Conservation (phyloP, 2,329 filamentous ascomycete species). For the Rhexocercosporidium sp. region DNA sequence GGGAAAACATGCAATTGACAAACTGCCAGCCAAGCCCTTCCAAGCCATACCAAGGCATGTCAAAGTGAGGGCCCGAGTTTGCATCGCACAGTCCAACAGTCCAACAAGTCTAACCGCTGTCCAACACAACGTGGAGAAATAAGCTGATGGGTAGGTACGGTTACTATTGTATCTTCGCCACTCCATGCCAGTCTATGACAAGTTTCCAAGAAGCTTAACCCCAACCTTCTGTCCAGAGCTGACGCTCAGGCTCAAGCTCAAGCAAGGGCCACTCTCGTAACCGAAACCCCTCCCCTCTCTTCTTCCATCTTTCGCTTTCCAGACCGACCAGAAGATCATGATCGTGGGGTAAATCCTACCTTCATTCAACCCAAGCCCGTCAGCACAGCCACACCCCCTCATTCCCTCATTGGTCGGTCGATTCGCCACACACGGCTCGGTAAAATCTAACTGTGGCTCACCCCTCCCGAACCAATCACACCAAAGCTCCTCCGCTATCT, state of each 20-base stretch:
- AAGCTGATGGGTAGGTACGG: not conserved
- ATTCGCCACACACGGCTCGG: conserved; percentile 3
- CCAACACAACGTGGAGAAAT: not conserved
- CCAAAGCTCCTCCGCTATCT: not conserved
- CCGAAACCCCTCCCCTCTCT: not conserved
- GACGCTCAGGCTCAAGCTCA: no score
- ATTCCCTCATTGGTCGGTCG: not conserved
- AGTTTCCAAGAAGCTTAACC: not conserved
- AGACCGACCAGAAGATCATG: not conserved
- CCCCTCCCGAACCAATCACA: not conserved
- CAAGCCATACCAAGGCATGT: no score
- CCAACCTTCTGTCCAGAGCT: no score
- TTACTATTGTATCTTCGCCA: not conserved
- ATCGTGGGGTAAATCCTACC: not conserved
- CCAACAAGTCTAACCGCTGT: no score
- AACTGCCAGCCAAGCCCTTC: not conserved
- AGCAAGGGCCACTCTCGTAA: not conserved
- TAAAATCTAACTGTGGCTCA: not conserved
- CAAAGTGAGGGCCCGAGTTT: not conserved
- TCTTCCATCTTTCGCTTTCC: not conserved
- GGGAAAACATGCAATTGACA: not conserved
- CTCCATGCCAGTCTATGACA: not conserved
- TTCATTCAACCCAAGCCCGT: not conserved
- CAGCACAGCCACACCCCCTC: not conserved
- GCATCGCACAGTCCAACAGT: not conserved